Base-by-base conservation (phyloP, 2,329 filamentous ascomycete species). In the Xylariales sp. region DNA sequence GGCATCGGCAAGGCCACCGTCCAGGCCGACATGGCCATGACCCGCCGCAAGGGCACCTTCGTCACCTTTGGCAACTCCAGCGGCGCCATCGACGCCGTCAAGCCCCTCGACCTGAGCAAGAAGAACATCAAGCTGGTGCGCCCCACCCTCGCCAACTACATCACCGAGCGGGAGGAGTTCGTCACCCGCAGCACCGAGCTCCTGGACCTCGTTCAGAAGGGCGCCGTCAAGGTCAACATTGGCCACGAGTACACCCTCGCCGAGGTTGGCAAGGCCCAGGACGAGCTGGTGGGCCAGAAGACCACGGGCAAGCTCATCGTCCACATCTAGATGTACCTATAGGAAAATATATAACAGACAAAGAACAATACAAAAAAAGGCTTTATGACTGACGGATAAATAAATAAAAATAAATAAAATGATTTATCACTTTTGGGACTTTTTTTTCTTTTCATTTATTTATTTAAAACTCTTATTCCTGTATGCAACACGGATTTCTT, bases 1-100 rank as follows among this genome's bases (percentile, higher is more conserved):
- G 85, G 86, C 5, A 87, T 95, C 3, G 90, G 89, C 11, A 88
- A 88, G 66, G 73, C 74, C 33, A 95, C 90, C 0, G 95, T 93
- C 64, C 87, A 95, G 49, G 71, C 77, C 15, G 84, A 83, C 52
- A 59, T 95, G 46, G 78, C 89, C 47, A 76, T 80, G 50, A 72
- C 91, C 38, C 85, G 82, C 49, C 62, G 81, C 46, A 94, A 94
- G 67, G 90, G 88, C 5, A 83, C 72, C 2, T 63, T 95, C 52
- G 73, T 88, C 18, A 83, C 78, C 33, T 94, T 90, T 63, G 88
- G 88, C 4, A 94, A 94, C 62, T 85, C 87, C 6, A 76, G 70
- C 10, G 90, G 89, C 5, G 74, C 85, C 4, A 85, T 93, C 2
- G 80, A 81, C n/a, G 86, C 87, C 0, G 61, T 87, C 58, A 56